Base-by-base conservation (phyloP, 139 green algal genomes). In the Volvox reticuliferus region DNA sequence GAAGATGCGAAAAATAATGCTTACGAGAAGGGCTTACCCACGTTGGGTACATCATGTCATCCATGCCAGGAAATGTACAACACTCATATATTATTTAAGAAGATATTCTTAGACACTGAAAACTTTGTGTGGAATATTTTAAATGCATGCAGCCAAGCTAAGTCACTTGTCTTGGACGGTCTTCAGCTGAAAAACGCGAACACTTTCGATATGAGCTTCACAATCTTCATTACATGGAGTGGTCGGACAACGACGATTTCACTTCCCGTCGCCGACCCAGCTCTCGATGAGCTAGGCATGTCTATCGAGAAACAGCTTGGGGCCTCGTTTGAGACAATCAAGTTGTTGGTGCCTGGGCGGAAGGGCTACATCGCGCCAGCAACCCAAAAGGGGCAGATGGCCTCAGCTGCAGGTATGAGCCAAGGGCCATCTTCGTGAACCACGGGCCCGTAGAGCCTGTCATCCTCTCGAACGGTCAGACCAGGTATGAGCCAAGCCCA, bases 401-500 rank as follows among this genome's bases (percentile, higher is more conserved):
- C 86, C 0, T 83, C 73, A 19, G 19, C 55, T 37, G 86, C 86
- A 83, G 86, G 85, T 89, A 63, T 28, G 65, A 73, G 24, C 65
- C 12, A 73, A 9, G 6, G 65, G 65, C 65, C 62, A 73, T 9
- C 21, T 26, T 30, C 65, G 24, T 24, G 65, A 28, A 28, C 6
- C 65, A 73, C 65, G 6, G 44, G 44, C 9, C 44, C 44, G 44
- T 55, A 55, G 44, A 55, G 9, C 5, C 44, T 9, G 44, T 55
- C 9, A 55, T 55, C 44, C 9, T 55, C 9, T 55, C 44, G 44
- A 5, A 55, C 9, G 5, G 5, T 55, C 44, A 55, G 44, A 14
- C 9, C 44, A 55, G 9, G 44, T 55, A 55, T 55, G 44, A 55
- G 44, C 44, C 44, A 55, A 55, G 9, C 9, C 9, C 9, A 5